Conservation (phyloP, 768 basidiomycete genomes). For the Mycena latifolia region DNA sequence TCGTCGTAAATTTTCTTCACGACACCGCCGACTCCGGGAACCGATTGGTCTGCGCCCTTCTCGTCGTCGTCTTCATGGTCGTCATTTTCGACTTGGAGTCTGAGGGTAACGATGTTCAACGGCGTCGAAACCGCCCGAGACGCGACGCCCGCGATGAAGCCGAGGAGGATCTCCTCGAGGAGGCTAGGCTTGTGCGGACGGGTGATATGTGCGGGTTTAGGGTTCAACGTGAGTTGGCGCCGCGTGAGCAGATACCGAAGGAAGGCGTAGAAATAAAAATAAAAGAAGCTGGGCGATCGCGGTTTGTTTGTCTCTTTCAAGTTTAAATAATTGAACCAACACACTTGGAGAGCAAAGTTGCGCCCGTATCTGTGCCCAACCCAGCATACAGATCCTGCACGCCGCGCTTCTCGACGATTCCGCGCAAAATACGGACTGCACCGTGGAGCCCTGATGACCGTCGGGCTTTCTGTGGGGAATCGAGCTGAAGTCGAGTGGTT, state of each 20-base stretch:
- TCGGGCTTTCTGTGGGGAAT: conserved; percentile 42
- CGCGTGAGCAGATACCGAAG: conserved; percentile 56
- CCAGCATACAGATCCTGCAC: conserved; percentile 64
- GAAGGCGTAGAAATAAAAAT: conserved; percentile 70
- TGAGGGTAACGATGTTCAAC: conserved; percentile 66
- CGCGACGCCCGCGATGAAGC: conserved; percentile 68
- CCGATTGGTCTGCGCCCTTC: conserved; percentile 26
- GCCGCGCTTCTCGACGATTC: conserved; percentile 56
- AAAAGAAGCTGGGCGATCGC: conserved; percentile 60
- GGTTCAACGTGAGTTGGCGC: conserved; percentile 38
- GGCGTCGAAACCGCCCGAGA: conserved; percentile 69
- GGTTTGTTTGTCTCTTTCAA: background rate
- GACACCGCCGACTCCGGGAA: conserved; percentile 45
- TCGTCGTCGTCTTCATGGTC: conserved; percentile 44
- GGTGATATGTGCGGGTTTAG: conserved; percentile 5
- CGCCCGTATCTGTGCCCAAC: conserved; percentile 62
- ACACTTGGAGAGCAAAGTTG: conserved; percentile 67
- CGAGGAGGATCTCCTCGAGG: conserved; percentile 64
- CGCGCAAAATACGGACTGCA: conserved; percentile 52
- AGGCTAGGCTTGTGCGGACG: conserved; percentile 50
- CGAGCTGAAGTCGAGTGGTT: conserved; percentile 62
- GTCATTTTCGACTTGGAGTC: conserved; percentile 60
- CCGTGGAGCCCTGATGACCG: conserved; percentile 41
- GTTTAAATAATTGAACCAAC: too few relatives aligned
- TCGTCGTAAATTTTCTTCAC: conserved; percentile 59